Base-by-base conservation (phyloP, 1,284 basidiomycete genomes). In the Hypsizygus ulmarius region DNA sequence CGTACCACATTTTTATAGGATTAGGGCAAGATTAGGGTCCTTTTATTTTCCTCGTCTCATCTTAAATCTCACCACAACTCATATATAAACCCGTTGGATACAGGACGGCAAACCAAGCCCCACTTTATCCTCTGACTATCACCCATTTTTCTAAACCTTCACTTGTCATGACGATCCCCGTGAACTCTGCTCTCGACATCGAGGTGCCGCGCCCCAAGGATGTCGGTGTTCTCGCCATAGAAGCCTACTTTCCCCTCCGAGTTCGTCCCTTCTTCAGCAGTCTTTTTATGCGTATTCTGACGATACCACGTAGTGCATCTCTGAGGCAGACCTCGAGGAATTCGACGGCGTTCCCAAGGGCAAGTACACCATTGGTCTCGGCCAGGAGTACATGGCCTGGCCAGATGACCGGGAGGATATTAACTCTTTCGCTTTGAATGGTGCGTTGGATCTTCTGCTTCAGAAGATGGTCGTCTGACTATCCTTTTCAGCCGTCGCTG, bases 301-400 rank as follows among this genome's bases (percentile, higher is more conserved):
- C 40, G 48, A 50, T 30, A 50, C 35, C 52, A 41, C 59, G 5
- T 53, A 93, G 87, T 95, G 92, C 73, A 90, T 97, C 72, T 93
- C 91, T n/a, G 93, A 97, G 73, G 84, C 87, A 46, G 93, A 90
- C 60, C 84, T 97, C 48, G 96, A 99, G 70, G 88, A 83, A 55
- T 99, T 93, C 72, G 96, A 99, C 65, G 92, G 92, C 61, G 97
- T 97, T 35, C 73, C 93, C 55, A 86, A 93, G 69, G 96, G 97
- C 59, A 98, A 99, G 75, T 99, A 99, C 79, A 99, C 97, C 61
- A 97, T 99, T 65, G 97, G 97, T 64, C 87, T 99, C 39, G 97
- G 96, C 51, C 93, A 97, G 70, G 87, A 97, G 72, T 95, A 84
- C 78, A 99, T 99, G 96, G 92, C 93, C 30, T 97, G 90, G 80